Evolutionary conservation across 345 rosid genomes (phyloP), one percentile per base, ranked within the genome.

Genomic region (Nephelium lappaceum): DNA sequence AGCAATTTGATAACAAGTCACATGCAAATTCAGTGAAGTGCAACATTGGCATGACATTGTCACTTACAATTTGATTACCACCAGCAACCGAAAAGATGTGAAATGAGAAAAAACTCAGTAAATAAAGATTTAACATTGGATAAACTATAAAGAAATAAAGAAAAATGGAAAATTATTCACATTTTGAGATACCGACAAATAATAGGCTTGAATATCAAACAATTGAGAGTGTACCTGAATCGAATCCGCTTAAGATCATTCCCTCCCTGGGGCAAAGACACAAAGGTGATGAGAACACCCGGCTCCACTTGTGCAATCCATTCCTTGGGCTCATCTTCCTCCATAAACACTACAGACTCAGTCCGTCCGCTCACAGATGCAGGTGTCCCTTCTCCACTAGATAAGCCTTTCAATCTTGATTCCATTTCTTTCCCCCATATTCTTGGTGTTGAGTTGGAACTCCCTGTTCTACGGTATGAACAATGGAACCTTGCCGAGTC

Each of bases 221-320:
- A 57, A 49, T 72, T 31, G 21, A 67, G 57, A 53, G 53, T 62
- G 77, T 90, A 96, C 99, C 99, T 96, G 91, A 96, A 96, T 25
- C 94, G 96, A 72, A 96, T 94, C 78, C 97, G 83, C 85, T 91
- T 93, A 74, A 96, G 94, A 84, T 96, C 97, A 81, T 96, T 96
- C 51, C 97, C 99, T 75, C 97, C 99, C 63, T 88, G 77, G n/a
- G 95, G 93, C 82, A 93, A 82, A 6, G 99, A 94, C 64, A 96
- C 89, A 76, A 96, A 96, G 16, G 97, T 93, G 79, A 96, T 96
- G 78, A 96, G 95, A 41, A 96, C 97, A 64, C 99, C 99, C 16
- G 99, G 99, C 84, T 96, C 99, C 80, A 96, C 98, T 82, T 94
- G 98, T 25, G 99, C 99, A 71, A 94, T 94, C 99, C 99, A 96